Conservation (phyloP, 768 basidiomycete species). For the Xerocomus spinulosus region DNA sequence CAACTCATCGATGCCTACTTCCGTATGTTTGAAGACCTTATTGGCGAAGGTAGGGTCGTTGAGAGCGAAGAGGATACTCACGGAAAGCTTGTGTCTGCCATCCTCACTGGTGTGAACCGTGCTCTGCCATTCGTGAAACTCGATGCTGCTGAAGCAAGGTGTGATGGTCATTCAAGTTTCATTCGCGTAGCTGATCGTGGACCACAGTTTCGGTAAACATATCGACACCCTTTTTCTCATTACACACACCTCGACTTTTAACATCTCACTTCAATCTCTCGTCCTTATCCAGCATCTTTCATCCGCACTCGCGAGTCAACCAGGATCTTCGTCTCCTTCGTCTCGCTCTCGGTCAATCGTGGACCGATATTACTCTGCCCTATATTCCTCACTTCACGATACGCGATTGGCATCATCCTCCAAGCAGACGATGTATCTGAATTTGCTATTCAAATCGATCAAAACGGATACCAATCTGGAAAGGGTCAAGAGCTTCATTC, state of each 20-base stretch:
- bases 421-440: constrained; percentile 97
- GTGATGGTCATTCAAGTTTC: constrained; percentile 17
- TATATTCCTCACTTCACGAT: constrained; percentile 90
- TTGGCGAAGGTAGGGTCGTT: constrained; percentile 52
- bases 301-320: constrained; percentile 43
- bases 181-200: constrained; percentile 1
- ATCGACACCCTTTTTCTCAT: constrained; percentile 93
- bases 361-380: constrained; percentile 72
- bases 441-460: constrained; percentile 85
- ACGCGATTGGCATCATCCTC: constrained; percentile 72
- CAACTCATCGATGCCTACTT: constrained; percentile 89
- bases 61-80: constrained; percentile 56
- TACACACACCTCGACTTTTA: constrained; percentile 94
- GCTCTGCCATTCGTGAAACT: constrained; percentile 90
- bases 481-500: constrained; percentile 75
- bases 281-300: constrained; percentile 84
- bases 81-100: constrained; percentile 81
- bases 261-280: constrained; percentile 90
- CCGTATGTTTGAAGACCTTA: constrained; percentile 84
- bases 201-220: constrained; percentile 68
- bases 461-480: constrained; percentile 59
- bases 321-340: constrained; percentile 39
- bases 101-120: constrained; percentile 91
- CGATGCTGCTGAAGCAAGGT: constrained; percentile 64
- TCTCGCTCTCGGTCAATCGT: constrained; percentile 44